A percentile compares a stretch with the other conserved stretches of the same genome.
These are phyloP conservation scores for Acacia concinna DNA, from an alignment of 331 rosid genomes.

Conservation along the genomic window DNA sequence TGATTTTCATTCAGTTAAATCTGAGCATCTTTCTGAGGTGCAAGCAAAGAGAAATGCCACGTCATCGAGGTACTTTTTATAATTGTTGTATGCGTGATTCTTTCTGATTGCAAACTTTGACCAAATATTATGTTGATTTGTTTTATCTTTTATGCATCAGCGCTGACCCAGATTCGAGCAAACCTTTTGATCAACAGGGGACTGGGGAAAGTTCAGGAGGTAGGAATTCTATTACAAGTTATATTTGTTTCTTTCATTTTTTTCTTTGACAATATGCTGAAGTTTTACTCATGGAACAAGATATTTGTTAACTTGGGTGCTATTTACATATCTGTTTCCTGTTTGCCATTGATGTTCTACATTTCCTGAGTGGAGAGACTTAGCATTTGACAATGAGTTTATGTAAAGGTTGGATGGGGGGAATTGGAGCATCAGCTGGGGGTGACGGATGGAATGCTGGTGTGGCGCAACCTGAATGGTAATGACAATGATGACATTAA, in stretches of 20 bases:
- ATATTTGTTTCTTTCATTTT: constrained; percentile 13
- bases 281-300: not conserved
- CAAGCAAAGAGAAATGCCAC: constrained; percentile 56
- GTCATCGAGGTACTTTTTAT: constrained; percentile 54
- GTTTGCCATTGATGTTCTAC: constrained; percentile 19
- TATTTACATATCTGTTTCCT: constrained; percentile 4
- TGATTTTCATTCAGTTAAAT: constrained; percentile 59
- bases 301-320: not conserved
- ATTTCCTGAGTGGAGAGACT: constrained; percentile 4
- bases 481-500: constrained; percentile 28
- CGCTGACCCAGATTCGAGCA: constrained; percentile 59
- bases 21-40: constrained; percentile 93
- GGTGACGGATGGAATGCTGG: constrained; percentile 78
- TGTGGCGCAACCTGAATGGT: constrained; percentile 66
- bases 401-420: constrained; percentile 70
- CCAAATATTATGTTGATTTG: constrained; percentile 27
- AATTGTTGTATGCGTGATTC: not conserved
- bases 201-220: constrained; percentile 74
- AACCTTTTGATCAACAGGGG: constrained; percentile 76
- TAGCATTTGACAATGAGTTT: constrained; percentile 33
- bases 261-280: not conserved
- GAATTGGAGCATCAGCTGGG: constrained; percentile 62
- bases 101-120: constrained; percentile 13
- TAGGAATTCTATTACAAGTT: constrained; percentile 37
- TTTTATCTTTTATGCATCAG: constrained; percentile 38